Evolutionary conservation across 805 yeast species (phyloP), one percentile per base, ranked within the genome.

Genomic region (Sugiyamaella americana): DNA sequence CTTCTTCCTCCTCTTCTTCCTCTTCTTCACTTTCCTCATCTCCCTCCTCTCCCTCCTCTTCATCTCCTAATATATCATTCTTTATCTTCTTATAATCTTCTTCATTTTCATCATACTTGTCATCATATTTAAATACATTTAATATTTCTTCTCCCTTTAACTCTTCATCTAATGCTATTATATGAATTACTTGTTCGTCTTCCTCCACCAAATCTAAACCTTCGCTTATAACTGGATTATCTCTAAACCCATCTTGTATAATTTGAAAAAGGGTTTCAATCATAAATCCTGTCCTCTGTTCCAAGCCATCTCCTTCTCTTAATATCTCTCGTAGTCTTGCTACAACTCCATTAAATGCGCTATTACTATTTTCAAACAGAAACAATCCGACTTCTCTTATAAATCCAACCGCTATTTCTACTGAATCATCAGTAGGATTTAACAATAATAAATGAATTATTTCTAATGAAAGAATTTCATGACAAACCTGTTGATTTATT

Each of bases 131-230:
- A 56, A 81, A 84, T 2, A 66, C 67, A 54, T 80, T 76, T 37
- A 83, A 58, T 3, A 63, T 54, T 41, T 73, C 76, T 21, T 71
- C 68, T 1, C 74, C 69, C 36, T 72, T 67, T 17, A 78, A 58
- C 29, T 67, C 64, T 41, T 75, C 84, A 44, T 77, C 80, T 24
- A 84, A 62, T 20, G 72, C 74, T 3, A 83, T 55, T 42, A 71
- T 63, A 58, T 84, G 88, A 0, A 78, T 70, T 4, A 72, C 64
- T 47, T 71, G 73, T 49, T 82, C 88, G 0, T 78, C 82, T 17
- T 77, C 82, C 24, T 78, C 84, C 0, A 82, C 82, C 36, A 66
- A 60, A 61, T 82, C 88, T 21, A 82, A 65, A 2, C 66, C 78
- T 17, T 67, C 65, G 3, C 65, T 65, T 1, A 82, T 56, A 0